Percentiles rank a stretch among this genome's conserved stretches.
Evolutionary conservation across 805 yeast species (phyloP).

Genomic region (Komagataella phaffii): DNA sequence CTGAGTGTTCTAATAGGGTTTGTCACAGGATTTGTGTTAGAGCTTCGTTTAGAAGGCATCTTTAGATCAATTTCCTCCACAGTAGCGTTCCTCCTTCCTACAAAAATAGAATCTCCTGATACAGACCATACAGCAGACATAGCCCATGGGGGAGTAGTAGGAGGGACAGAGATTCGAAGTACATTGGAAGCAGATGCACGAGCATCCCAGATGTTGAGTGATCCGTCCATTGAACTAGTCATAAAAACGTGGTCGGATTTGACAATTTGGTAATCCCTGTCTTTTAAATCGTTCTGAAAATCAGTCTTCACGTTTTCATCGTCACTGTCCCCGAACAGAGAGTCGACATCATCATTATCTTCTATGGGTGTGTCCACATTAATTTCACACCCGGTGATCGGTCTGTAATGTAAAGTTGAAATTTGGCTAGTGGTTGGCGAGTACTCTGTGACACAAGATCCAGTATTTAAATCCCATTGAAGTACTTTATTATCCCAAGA

Average conservation of each 20-base stretch:
- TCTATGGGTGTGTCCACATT: constrained; percentile 22
- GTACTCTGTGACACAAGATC: constrained; percentile 35
- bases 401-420: constrained; percentile 62
- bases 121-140: constrained; percentile 79
- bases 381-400: constrained; percentile 25
- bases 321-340: constrained; percentile 33
- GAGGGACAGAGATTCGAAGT: constrained; percentile 28
- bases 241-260: constrained; percentile 39
- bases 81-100: constrained; percentile 80
- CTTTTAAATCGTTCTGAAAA: constrained; percentile 10
- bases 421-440: constrained; percentile 63
- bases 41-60: constrained; percentile 29
- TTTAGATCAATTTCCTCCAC: constrained; percentile 66
- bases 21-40: constrained; percentile 4
- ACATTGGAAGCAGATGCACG: constrained; percentile 22
- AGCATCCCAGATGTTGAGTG: constrained; percentile 70
- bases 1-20: constrained; percentile 40
- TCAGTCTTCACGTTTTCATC: constrained; percentile 14
- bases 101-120: constrained; percentile 66
- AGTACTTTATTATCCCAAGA: constrained; percentile 79
- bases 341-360: constrained; percentile 24
- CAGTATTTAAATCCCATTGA: constrained; percentile 81
- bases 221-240: constrained; percentile 77
- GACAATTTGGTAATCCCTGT: constrained; percentile 4
- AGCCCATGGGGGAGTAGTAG: constrained; percentile 87